Base-by-base conservation (phyloP, 768 basidiomycete genomes). In the Rhizopogon vulgaris region DNA sequence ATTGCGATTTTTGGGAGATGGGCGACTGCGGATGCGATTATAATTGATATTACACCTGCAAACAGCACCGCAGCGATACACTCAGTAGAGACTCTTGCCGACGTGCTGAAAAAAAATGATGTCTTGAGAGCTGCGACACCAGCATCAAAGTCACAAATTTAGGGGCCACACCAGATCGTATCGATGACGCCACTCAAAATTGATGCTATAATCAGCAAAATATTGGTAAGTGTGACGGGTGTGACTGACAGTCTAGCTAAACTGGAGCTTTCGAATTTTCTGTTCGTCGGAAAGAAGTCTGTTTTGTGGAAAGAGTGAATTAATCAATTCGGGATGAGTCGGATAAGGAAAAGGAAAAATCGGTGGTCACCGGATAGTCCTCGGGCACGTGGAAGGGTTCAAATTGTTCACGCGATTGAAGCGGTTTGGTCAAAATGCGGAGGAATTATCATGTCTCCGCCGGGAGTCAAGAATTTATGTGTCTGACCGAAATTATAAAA, bases 381-480 rank as follows among this genome's bases (percentile, higher is more conserved):
- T 62, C 58, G 64, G 60, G 60, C 49, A 61, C 58, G 55, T 54
- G 48, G 56, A 30, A 32, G 34, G 39, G 37, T 47, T 42, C 43
- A 41, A 52, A 50, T 39, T 38, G 7, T 59, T 67, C 64, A 51
- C 63, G 68, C 60, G 62, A 62, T 67, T 57, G 56, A 49, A 56
- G 52, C 60, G 65, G 48, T 36, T 57, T 36, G 40, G 49, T 57
- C 56, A 50, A 54, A 51, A 25, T 41, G 57, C 66, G 68, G 67
- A 69, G 63, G 56, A 68, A 57, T 50, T 52, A 41, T 36, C 58
- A 68, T 68, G 59, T 68, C 45, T 46, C 67, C 67, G 67, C 67
- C 67, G 67, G 50, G 58, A 38, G 32, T 34, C 32, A 34, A 34
- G 32, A 47, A 46, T 41, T 59, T 54, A 24, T 38, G 43, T 34